Evolutionary conservation across 1,139 yeast species (phyloP).

Genomic region (Lodderomyces pseudojiufengensis): DNA sequence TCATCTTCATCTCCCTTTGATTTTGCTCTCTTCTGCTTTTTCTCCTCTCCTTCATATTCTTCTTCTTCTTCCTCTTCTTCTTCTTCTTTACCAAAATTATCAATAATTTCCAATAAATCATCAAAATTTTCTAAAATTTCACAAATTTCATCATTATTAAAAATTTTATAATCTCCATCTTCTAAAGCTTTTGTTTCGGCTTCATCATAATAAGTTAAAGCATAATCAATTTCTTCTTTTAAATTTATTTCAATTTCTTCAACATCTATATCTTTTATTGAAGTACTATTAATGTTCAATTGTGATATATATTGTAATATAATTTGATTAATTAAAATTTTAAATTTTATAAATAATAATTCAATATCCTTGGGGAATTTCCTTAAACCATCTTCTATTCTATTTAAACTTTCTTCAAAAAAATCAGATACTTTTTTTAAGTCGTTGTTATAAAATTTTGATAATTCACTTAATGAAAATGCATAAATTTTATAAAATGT

Average conservation of each 20-base stretch:
- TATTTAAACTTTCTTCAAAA: conserved; percentile 68
- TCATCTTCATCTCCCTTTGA: conserved; percentile 22
- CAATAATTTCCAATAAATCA: conserved; percentile 62
- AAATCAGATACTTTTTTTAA: conserved; percentile 46
- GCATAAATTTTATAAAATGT: conserved; percentile 74
- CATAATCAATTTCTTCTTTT: conserved; percentile 33
- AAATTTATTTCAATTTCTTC: conserved; percentile 29
- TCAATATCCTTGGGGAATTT: conserved; percentile 41
- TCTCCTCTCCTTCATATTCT: conserved; percentile 25
- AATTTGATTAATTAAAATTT: conserved; percentile 53
- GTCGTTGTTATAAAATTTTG: conserved; percentile 48
- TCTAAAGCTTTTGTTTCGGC: conserved; percentile 39
- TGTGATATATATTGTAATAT: conserved; percentile 55
- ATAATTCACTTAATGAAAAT: conserved; percentile 64
- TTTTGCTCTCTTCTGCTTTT: too few relatives aligned
- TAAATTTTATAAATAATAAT: conserved; percentile 52
- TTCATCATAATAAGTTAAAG: conserved; percentile 39
- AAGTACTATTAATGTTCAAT: conserved; percentile 32
- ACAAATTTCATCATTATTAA: conserved; percentile 36
- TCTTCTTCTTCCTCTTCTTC: conserved; percentile 36
- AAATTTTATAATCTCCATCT: conserved; percentile 22
- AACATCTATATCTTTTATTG: conserved; percentile 29
- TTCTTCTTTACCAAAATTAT: conserved; percentile 53
- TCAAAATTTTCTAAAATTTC: conserved; percentile 56
- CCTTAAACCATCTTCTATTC: conserved; percentile 60